phyloP scores from a whole-genome alignment of 2,329 filamentous ascomycete species.

The Fusarium tjaetaba region DNA sequence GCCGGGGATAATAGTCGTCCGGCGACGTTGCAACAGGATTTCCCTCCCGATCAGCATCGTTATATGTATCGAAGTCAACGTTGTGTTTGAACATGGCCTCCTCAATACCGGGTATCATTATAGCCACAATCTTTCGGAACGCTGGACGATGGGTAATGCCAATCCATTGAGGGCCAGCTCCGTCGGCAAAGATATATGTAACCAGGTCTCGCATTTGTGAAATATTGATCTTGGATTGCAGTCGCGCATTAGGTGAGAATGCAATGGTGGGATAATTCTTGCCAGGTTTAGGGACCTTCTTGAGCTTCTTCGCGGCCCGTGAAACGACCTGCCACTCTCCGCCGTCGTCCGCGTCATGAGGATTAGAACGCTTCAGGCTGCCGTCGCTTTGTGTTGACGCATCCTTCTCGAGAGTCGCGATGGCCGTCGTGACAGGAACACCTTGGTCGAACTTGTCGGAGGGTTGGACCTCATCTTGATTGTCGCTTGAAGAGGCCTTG shows the following conservation, averaged over 20 bases:
- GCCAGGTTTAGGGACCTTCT: conserved; percentile 67
- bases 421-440: conserved; percentile 6
- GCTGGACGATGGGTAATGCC: conserved; percentile 69
- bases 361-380: conserved; percentile 60
- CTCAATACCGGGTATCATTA: conserved; percentile 94
- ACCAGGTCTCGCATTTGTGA: conserved; percentile 71
- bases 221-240: conserved; percentile 70
- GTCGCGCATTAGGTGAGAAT: conserved; percentile 66
- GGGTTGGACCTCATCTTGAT: conserved; percentile 11
- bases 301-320: conserved; percentile 65
- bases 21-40: conserved; percentile 54
- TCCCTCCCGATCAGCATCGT: conserved; percentile 49
- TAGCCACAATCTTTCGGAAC: conserved; percentile 81
- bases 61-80: conserved; percentile 61
- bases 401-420: conserved; percentile 18
- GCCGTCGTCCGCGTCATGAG: conserved; percentile 56
- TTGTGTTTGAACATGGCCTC: conserved; percentile 83
- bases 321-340: conserved; percentile 66
- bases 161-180: conserved; percentile 72
- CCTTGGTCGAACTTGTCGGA: conserved; percentile 13
- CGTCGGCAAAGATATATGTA: conserved; percentile 74
- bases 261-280: conserved; percentile 68
- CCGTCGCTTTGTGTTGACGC: conserved; percentile 46
- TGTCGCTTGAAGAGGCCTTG: conserved; percentile 5
- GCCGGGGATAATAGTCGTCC: conserved; percentile 69